phyloP scores from a whole-genome alignment of 345 rosid genomes.

The Melaleuca quinquenervia region DNA sequence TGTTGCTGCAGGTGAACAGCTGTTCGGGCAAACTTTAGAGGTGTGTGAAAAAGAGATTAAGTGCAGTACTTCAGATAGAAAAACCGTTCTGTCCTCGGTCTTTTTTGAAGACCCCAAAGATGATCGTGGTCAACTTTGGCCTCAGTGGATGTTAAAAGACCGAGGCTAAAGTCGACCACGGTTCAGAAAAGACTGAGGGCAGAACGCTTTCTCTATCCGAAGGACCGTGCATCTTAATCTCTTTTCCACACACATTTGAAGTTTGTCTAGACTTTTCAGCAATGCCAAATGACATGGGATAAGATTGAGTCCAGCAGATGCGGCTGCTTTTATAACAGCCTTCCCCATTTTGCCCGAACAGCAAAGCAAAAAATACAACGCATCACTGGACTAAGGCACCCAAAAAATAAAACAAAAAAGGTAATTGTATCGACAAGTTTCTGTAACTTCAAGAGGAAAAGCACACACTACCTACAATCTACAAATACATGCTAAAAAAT shows the following conservation, averaged over 20 bases:
- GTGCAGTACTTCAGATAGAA: constrained; percentile 70
- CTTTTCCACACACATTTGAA: constrained; percentile 59
- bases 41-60: constrained; percentile 60
- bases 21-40: constrained; percentile 64
- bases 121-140: constrained; percentile 81
- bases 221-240: constrained; percentile 64
- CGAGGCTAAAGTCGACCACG: constrained; percentile 77
- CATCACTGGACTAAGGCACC: background rate
- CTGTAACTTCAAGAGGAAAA: background rate
- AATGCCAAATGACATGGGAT: constrained; percentile 67
- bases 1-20: constrained; percentile 58
- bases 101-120: constrained; percentile 52
- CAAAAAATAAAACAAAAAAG: background rate
- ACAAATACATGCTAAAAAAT: background rate
- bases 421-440: background rate
- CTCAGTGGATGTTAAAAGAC: too few species aligned
- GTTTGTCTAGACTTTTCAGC: constrained; percentile 50
- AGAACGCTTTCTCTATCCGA: constrained; percentile 61
- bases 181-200: constrained; percentile 37
- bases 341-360: constrained; percentile 88
- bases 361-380: constrained; percentile 5
- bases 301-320: constrained; percentile 67
- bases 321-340: constrained; percentile 81
- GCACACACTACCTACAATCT: background rate
- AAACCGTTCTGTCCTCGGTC: constrained; percentile 48